Base-by-base conservation (phyloP, 2,329 filamentous ascomycete genomes). In the Pseudohalonectria lignicola region DNA sequence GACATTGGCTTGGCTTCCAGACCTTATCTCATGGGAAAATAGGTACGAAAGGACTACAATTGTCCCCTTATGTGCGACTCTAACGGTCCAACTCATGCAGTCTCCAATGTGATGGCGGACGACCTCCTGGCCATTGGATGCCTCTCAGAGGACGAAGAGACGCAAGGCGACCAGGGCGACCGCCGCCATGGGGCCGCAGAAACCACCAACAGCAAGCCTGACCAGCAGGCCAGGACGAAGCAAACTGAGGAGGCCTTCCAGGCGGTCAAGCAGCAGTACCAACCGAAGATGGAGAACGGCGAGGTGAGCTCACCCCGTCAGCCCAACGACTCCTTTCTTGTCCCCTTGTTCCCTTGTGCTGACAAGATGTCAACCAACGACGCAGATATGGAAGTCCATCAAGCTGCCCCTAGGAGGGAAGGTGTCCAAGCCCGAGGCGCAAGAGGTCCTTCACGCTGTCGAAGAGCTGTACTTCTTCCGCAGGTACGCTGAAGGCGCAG, bases 391-490 rank as follows among this genome's bases (percentile, higher is more conserved):
- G 50, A 54, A 63, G 31, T 55, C 52, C 0, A 52, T 72, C 26
- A 41, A 49, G 5, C 46, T 72, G 2, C 69, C 70, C 1, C 45
- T 70, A 10, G 45, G 45, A 4, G 43, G 48, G 9, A 43, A 34
- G 23, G 49, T 62, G 4, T 55, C 59, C 23, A 76, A 75, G 47
- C 62, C 61, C 31, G 59, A 64, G 25, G 55, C 61, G 2, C 69
- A 75, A 44, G 61, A 67, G n/a, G 46, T 71, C 9, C 41, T 74
- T 16, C 70, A 76, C 47, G 72, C 71, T 1, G 66, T 71, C 7
- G 71, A 76, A 49, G 72, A 76, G 52, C 57, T 76, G 32, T 76
- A 76, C 47, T 76, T 71, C 50, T 67, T 67, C 45, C 53, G 60
- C 5, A 55, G 63, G 25, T 76, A 63, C 41, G 51, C 52, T 1